phyloP scores from a whole-genome alignment of 2,329 filamentous ascomycete genomes.

The Neofusicoccum kwambonambiense region DNA sequence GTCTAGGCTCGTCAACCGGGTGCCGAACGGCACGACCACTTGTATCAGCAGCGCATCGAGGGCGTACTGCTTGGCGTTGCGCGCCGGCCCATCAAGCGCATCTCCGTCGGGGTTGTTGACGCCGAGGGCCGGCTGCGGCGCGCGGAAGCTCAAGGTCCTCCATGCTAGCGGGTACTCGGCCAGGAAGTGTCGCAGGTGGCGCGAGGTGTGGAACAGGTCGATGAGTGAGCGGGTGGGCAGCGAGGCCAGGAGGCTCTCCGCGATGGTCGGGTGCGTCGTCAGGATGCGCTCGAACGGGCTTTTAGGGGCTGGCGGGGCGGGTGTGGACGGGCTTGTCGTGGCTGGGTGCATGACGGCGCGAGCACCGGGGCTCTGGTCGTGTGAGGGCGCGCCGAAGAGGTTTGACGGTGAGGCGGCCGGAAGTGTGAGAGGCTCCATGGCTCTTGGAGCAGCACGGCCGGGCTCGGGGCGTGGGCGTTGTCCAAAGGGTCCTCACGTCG shows the following conservation, averaged over 20 bases:
- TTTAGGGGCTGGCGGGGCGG: not conserved
- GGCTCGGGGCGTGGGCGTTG: not conserved
- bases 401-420: constrained; percentile 9
- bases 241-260: constrained; percentile 59
- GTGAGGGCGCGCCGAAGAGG: constrained; percentile 10
- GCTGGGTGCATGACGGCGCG: not conserved
- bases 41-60: constrained; percentile 58
- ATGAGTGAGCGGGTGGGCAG: constrained; percentile 57
- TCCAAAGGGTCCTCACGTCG: not conserved
- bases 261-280: constrained; percentile 56
- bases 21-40: constrained; percentile 57
- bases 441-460: not conserved
- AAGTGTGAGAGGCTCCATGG: constrained; percentile 8
- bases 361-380: not conserved
- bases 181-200: constrained; percentile 55
- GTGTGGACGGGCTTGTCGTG: not conserved
- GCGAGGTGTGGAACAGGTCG: constrained; percentile 58
- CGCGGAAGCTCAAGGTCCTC: constrained; percentile 59
- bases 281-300: constrained; percentile 54
- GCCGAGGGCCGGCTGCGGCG: constrained; percentile 42
- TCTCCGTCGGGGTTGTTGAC: constrained; percentile 37
- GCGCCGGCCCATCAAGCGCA: constrained; percentile 40
- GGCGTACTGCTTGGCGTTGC: constrained; percentile 57
- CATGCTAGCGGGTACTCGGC: constrained; percentile 59
- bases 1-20: constrained; percentile 56